phyloP scores from a whole-genome alignment of 208 protist species.

The Leishmania major region DNA sequence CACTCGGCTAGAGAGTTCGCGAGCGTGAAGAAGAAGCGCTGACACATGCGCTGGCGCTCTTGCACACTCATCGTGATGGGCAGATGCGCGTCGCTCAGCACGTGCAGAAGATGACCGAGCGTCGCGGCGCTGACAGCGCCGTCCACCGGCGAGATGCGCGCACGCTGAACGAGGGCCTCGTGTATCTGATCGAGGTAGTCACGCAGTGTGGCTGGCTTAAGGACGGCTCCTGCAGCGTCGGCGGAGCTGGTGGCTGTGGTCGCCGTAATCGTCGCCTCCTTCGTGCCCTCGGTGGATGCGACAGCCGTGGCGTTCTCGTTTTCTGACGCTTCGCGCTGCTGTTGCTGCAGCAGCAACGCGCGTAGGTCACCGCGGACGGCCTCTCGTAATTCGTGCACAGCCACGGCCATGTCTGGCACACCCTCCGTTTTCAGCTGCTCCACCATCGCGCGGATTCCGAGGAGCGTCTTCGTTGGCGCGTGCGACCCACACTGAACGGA shows the following conservation, averaged over 20 bases:
- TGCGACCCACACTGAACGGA: constrained; percentile 22
- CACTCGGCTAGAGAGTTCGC: constrained; percentile 32
- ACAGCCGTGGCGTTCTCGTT: neutral
- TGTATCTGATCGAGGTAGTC: constrained; percentile 51
- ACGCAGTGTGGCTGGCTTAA: constrained; percentile 25
- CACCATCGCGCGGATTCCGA: constrained; percentile 96
- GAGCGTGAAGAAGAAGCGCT: constrained; percentile 32
- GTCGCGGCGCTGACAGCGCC: constrained; percentile 46
- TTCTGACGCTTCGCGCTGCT: constrained; percentile 1
- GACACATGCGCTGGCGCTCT: constrained; percentile 33
- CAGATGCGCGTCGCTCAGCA: constrained; percentile 16
- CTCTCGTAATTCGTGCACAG: neutral
- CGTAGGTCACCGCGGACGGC: constrained; percentile 10
- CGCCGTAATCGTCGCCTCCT: constrained; percentile 5
- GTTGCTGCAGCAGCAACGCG: constrained; percentile 16
- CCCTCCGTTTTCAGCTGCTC: constrained; percentile 65
- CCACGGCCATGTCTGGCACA: neutral
- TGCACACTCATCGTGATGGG: constrained; percentile 13
- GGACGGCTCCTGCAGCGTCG: neutral
- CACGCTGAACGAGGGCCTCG: constrained; percentile 37
- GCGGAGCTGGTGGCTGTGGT: neutral
- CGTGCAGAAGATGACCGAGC: constrained; percentile 42
- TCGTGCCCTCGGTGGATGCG: constrained; percentile 7
- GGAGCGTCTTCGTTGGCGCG: constrained; percentile 97
- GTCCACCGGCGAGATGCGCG: constrained; percentile 57